These are phyloP conservation scores for Kurtzmaniella natalensis DNA, from an alignment of 1,139 yeast genomes.

Conservation along the genomic window DNA sequence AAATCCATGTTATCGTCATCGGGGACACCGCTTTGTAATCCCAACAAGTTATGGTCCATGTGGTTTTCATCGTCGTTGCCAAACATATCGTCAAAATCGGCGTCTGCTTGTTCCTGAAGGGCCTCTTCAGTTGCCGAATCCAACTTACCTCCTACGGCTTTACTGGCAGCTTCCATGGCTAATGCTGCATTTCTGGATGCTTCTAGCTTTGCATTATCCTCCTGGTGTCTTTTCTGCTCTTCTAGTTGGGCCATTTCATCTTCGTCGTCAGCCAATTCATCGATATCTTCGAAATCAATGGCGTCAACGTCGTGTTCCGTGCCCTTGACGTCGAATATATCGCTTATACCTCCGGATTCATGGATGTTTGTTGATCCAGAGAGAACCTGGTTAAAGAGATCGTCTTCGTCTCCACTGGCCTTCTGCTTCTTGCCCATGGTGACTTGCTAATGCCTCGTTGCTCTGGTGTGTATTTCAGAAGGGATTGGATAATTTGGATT, in stretches of 20 bases:
- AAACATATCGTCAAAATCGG: slow-evolving; percentile 48
- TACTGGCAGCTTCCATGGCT: slow-evolving; percentile 12
- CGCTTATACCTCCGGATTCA: slow-evolving; percentile 23
- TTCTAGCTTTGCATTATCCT: slow-evolving; percentile 17
- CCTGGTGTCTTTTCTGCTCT: slow-evolving; percentile 26
- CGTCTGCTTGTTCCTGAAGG: slow-evolving; percentile 35
- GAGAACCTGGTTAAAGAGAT: slow-evolving; percentile 6
- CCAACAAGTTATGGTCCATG: slow-evolving; percentile 1
- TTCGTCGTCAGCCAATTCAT: slow-evolving; percentile 88
- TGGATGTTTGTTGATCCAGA: slow-evolving; percentile 8
- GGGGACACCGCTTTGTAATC: background rate
- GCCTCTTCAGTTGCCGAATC: slow-evolving; percentile 28
- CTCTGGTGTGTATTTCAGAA: too few relatives aligned
- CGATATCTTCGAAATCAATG: slow-evolving; percentile 92
- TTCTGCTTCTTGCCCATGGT: background rate
- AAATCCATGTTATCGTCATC: slow-evolving; percentile 13
- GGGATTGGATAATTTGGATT: too few relatives aligned
- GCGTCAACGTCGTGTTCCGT: slow-evolving; percentile 87
- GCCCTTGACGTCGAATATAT: slow-evolving; percentile 33
- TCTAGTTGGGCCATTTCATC: slow-evolving; percentile 35
- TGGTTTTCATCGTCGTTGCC: slow-evolving; percentile 25
- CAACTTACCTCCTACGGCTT: slow-evolving; percentile 30
- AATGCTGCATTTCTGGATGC: slow-evolving; percentile 20
- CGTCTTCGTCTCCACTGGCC: slow-evolving; percentile 6
- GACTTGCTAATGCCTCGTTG: too few relatives aligned